Percentiles rank a stretch among this genome's conserved stretches.
Evolutionary conservation across 2,329 filamentous ascomycete species (phyloP).

Genomic region (Chrysoporthe puriensis): DNA sequence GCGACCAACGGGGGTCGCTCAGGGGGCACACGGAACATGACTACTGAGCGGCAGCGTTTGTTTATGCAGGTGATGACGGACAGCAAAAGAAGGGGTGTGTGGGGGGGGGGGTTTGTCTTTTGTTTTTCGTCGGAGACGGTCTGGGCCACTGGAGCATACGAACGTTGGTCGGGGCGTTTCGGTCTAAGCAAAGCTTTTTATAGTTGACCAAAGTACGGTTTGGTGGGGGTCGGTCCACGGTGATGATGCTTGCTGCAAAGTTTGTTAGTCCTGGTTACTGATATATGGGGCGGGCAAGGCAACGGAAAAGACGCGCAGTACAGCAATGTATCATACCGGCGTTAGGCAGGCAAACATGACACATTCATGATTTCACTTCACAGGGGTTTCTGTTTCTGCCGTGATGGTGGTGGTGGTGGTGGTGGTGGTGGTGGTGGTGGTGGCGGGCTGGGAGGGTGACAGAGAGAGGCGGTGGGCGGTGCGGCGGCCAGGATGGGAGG

Average conservation of each 20-base stretch:
- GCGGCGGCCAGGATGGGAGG: too few species aligned
- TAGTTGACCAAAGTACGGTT: neutral
- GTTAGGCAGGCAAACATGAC: neutral
- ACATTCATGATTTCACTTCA: neutral
- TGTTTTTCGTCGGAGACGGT: constrained; percentile 3
- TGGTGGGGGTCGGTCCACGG: neutral
- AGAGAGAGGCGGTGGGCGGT: too few species aligned
- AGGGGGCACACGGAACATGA: constrained; percentile 5
- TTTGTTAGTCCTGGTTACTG: neutral
- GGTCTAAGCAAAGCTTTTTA: constrained; percentile 17
- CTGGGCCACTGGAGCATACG: constrained; percentile 24
- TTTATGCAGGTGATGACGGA: constrained; percentile 5
- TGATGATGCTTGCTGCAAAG: neutral
- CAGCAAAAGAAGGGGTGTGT: neutral
- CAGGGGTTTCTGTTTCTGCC: neutral
- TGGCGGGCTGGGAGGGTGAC: too few species aligned
- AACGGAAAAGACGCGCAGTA: constrained; percentile 27
- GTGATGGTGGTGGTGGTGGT: neutral
- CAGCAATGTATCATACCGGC: constrained; percentile 28
- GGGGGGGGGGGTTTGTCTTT: neutral
- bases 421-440: too few species aligned
- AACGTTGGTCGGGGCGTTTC: constrained; percentile 21
- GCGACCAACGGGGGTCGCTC: neutral
- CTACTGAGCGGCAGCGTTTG: constrained; percentile 5
- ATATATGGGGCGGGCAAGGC: constrained; percentile 16